A percentile compares a stretch with the other conserved stretches of the same genome.
These are phyloP conservation scores for Trypanosoma melophagium DNA, from an alignment of 208 protist species.

Conservation along the genomic window DNA sequence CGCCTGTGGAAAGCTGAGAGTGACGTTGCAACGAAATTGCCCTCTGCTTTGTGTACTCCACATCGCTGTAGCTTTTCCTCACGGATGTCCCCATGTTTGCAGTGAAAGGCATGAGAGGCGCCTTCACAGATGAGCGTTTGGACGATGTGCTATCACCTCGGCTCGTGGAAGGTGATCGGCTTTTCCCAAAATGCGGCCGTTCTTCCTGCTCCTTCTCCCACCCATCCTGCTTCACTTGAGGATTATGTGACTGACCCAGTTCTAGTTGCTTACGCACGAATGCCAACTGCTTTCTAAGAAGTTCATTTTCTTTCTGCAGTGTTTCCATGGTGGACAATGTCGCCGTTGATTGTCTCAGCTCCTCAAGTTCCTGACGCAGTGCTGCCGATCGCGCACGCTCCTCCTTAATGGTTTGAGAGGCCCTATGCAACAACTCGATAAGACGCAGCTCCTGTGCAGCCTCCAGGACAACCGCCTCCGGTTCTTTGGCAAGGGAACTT, in stretches of 20 bases:
- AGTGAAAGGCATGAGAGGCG: background rate
- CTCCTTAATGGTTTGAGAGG: constrained; percentile 36
- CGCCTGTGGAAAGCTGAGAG: background rate
- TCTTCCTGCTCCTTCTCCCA: background rate
- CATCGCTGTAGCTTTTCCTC: constrained; percentile 8
- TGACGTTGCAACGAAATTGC: constrained; percentile 7
- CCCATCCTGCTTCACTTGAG: background rate
- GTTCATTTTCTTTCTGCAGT: constrained; percentile 13
- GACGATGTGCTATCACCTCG: background rate
- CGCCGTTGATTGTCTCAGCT: constrained; percentile 10
- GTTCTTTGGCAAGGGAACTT: background rate
- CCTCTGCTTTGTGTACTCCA: constrained; percentile 7
- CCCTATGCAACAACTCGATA: constrained; percentile 34
- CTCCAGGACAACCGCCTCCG: constrained; percentile 1
- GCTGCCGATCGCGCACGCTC: constrained; percentile 29
- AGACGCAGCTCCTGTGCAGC: constrained; percentile 20
- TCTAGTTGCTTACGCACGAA: background rate
- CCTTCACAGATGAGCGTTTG: background rate
- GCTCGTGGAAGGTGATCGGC: background rate
- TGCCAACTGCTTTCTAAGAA: constrained; percentile 1
- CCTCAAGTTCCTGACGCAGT: constrained; percentile 18
- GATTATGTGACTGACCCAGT: background rate
- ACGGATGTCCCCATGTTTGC: background rate
- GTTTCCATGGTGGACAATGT: background rate
- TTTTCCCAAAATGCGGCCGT: background rate